Evolutionary conservation across 2,329 filamentous ascomycete species (phyloP).

Genomic region (Periconia sp.): DNA sequence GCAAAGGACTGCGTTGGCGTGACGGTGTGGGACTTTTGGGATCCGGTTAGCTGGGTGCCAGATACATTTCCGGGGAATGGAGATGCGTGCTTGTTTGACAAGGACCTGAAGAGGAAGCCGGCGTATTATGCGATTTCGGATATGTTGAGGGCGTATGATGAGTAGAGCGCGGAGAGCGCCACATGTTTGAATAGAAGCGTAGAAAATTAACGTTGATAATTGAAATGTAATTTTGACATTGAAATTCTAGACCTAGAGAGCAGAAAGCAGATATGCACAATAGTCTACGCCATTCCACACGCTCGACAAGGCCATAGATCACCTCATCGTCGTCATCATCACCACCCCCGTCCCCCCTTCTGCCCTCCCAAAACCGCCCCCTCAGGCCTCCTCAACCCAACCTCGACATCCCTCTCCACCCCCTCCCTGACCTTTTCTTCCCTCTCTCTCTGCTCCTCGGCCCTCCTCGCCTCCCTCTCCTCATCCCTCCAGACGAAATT

Average conservation of each 20-base stretch:
- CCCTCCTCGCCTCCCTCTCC: constrained; percentile 27
- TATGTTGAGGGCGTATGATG: constrained; percentile 22
- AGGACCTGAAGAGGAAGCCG: constrained; percentile 37
- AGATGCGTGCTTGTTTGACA: constrained; percentile 39
- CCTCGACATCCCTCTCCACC: constrained; percentile 51
- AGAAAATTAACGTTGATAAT: no score
- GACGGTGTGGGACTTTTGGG: constrained; percentile 51
- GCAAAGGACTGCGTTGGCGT: constrained; percentile 46
- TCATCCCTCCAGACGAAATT: constrained; percentile 53
- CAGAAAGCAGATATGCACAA: no score
- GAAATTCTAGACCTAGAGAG: no score
- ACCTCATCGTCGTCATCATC: no score
- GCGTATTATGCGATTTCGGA: constrained; percentile 43
- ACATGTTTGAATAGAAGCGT: no score
- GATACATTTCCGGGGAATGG: constrained; percentile 43
- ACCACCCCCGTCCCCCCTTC: no score
- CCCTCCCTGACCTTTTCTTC: constrained; percentile 37
- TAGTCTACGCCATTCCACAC: no score
- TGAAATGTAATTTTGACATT: no score
- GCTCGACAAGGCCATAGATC: no score
- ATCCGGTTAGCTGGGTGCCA: constrained; percentile 48
- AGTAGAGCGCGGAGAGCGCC: no score
- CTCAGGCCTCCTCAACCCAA: constrained; percentile 48
- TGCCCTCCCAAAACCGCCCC: constrained; percentile 31
- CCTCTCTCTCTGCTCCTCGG: constrained; percentile 34